Percentiles rank a stretch among this genome's conserved stretches.
These are phyloP conservation scores for Lepidium aucheri DNA, from an alignment of 345 rosid genomes.

Conservation along the genomic window DNA sequence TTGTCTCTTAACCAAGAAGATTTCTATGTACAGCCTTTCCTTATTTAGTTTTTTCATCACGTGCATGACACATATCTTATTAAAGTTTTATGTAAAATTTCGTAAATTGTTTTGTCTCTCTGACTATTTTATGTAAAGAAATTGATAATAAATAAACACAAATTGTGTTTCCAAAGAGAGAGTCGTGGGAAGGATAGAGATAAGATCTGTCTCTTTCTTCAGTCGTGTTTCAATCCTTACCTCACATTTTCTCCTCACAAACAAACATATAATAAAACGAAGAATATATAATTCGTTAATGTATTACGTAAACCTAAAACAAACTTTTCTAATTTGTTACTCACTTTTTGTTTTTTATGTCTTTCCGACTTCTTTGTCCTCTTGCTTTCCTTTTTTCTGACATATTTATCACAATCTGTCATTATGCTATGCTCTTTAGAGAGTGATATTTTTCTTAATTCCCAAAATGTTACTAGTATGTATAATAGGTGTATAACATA, in stretches of 20 bases:
- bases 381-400: conserved; percentile 20
- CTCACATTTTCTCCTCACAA: conserved; percentile 22
- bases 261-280: conserved; percentile 19
- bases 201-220: conserved; percentile 24
- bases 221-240: conserved; percentile 30
- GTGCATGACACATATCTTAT: conserved; percentile 32
- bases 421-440: background rate
- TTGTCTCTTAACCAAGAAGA: conserved; percentile 33
- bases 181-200: conserved; percentile 29
- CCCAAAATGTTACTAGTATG: background rate
- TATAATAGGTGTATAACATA: background rate
- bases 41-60: conserved; percentile 25
- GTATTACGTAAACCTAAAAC: conserved; percentile 24
- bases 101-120: conserved; percentile 7
- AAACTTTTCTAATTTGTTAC: conserved; percentile 24
- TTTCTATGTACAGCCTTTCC: conserved; percentile 29
- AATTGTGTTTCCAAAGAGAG: conserved; percentile 24
- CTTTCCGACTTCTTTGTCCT: conserved; percentile 14
- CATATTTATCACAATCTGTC: conserved; percentile 19
- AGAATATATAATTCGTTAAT: background rate
- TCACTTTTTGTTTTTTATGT: conserved; percentile 11
- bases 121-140: conserved; percentile 11
- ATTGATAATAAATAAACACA: too few relatives aligned
- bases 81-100: background rate
- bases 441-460: background rate